Percentiles rank a stretch among this genome's conserved stretches.
Conservation (phyloP, 148 eudicot species). For the Suaeda aralocaspica region DNA sequence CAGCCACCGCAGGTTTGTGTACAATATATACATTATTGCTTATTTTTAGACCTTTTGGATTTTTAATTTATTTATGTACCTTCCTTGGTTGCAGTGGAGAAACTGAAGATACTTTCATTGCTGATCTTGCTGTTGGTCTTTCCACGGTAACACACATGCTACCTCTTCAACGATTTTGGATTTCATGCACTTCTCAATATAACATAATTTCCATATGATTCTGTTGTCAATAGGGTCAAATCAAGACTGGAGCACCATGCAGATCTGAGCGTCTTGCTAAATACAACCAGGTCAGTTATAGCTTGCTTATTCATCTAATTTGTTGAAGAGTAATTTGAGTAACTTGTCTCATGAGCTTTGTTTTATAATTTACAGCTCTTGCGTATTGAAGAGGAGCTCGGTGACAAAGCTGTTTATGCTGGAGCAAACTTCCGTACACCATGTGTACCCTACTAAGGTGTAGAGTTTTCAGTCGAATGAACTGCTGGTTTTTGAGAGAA, state of each 20-base stretch:
- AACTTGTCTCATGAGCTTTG: conserved; percentile 5
- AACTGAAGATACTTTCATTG: conserved; percentile 97
- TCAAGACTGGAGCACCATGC: conserved; percentile 86
- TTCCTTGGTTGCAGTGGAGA: conserved; percentile 62
- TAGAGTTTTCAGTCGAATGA: background rate
- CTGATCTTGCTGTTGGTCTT: conserved; percentile 96
- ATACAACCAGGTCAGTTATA: conserved; percentile 60
- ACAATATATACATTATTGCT: background rate
- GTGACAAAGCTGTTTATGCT: conserved; percentile 85
- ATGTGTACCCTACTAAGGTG: conserved; percentile 72
- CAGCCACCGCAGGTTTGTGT: conserved; percentile 78
- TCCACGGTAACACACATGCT: conserved; percentile 57
- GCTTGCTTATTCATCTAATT: background rate
- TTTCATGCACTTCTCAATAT: background rate
- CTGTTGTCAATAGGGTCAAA: conserved; percentile 51
- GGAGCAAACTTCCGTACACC: conserved; percentile 84
- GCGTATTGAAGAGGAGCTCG: conserved; percentile 98
- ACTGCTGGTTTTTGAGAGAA: conserved; percentile 2
- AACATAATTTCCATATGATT: background rate
- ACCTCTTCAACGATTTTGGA: background rate
- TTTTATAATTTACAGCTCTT: conserved; percentile 41
- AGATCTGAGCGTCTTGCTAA: conserved; percentile 82
- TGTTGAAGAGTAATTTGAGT: background rate
- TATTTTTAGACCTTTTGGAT: background rate
- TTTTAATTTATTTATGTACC: background rate